Base-by-base conservation (phyloP, 768 basidiomycete genomes). In the Kwoniella botswanensis region DNA sequence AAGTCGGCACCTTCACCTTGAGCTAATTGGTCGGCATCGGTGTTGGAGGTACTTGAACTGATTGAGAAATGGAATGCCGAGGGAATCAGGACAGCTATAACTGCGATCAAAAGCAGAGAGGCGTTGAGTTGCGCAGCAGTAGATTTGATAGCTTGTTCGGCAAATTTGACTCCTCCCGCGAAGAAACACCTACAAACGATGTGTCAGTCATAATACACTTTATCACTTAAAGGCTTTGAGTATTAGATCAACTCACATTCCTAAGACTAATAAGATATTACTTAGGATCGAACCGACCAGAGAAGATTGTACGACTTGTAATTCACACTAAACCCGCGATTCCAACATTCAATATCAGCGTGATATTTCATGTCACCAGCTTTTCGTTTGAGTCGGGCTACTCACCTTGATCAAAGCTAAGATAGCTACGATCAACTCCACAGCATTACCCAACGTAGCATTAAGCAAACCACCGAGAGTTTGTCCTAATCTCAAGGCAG, bases 401-500 rank as follows among this genome's bases (percentile, higher is more conserved):
- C 74, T 24, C 26, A 77, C 79, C 74, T 83, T 82, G 68, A 84
- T 73, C 52, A 79, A 58, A 26, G 80, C 76, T 57, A 74, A 57
- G 67, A 77, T 71, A 53, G 87, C 71, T 50, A 88, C 86, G 68
- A 88, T 87, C 82, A 88, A 82, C 75, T 88, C 87, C 57, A 88
- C 86, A 21, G 87, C 83, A 71, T 88, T 88, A 15, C 88, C 87
- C 41, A 88, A 79, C 0, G 87, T 87, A 4, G 88, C 88, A 68
- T 89, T 88, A 62, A 88, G 78, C 18, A 89, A 77, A 58, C 88
- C 88, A 63, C 88, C 87, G 17, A 88, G 81, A 46, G 87, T 87
- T 70, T 87, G 86, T 65, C 80, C 80, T 22, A 82, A 55, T 63
- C 86, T 84, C 22, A 87, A 71, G 0, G 87, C 87, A 26, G 88